A percentile compares a stretch with the other conserved stretches of the same genome.
Evolutionary conservation across 768 basidiomycete species (phyloP).

Genomic region (Boletus vinaceobasis): DNA sequence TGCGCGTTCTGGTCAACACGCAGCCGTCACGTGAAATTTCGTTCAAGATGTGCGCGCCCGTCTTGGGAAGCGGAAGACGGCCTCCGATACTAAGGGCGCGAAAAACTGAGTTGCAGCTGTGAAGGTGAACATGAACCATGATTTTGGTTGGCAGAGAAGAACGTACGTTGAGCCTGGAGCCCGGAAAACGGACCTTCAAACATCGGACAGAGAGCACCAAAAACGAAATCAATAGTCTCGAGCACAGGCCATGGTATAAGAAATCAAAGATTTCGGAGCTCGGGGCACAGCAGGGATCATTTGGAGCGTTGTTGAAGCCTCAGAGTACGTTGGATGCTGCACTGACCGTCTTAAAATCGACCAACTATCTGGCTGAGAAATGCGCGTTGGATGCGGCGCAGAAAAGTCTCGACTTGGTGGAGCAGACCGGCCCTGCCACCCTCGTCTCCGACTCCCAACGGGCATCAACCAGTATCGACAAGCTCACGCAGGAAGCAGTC

Average conservation of each 20-base stretch:
- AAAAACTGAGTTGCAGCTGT: neutral
- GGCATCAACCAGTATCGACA: neutral
- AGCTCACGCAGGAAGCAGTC: neutral
- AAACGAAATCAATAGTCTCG: too few species aligned
- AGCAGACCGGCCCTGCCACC: neutral
- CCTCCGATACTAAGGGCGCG: neutral
- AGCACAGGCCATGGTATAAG: neutral
- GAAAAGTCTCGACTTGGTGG: neutral
- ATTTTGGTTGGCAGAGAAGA: constrained; percentile 1
- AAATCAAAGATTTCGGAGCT: neutral
- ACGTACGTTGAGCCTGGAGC: too few species aligned
- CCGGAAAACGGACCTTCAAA: neutral
- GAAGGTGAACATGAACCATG: neutral
- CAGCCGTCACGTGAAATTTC: constrained; percentile 4
- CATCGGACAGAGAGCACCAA: neutral
- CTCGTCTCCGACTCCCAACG: neutral
- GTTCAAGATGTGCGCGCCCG: constrained; percentile 2
- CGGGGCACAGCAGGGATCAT: neutral
- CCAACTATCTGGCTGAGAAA: neutral
- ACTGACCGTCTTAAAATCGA: neutral
- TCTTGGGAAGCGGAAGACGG: neutral
- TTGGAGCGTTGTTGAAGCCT: neutral
- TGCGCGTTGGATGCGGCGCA: neutral
- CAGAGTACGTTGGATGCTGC: too few species aligned
- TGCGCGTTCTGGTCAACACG: neutral